Evolutionary conservation across 2,329 filamentous ascomycete species (phyloP), one percentile per base, ranked within the genome.

Genomic region (Arthrobotrys sphaeroides): DNA sequence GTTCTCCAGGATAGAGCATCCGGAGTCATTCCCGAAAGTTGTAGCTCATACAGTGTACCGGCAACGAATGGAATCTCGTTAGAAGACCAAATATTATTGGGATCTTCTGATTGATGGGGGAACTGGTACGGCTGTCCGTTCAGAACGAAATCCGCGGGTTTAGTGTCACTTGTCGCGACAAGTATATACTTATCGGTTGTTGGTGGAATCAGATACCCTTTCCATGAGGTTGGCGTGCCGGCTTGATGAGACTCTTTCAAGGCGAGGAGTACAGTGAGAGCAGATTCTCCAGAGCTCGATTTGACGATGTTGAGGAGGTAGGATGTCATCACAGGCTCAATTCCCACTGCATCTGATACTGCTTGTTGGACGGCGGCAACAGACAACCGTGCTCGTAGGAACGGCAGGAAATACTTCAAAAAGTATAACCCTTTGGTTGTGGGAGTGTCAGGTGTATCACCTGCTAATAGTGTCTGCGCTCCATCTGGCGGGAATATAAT

Each of bases 81-180:
- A 20, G 49, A 53, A 9, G 49, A 53, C 49, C 49, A 53, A n/a
- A 53, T 53, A n/a, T 53, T 53, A 12, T 18, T 18, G 16, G 49
- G 49, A n/a, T 53, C 49, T 33, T 53, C 49, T 6, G 49, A 53
- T 33, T 53, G 49, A 18, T 53, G 24, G 18, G 49, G 49, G 26
- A 53, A 53, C 3, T 24, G 36, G 49, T 33, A 53, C 13, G 49
- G 49, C 26, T 53, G 49, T 9, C 49, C 49, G 22, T 53, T 53
- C 9, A 53, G 13, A 33, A 53, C 13, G 20, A 53, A 53, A 33
- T 53, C 49, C 2, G 49, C 24, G 20, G 49, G 49, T n/a, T 36
- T 53, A 6, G 49, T 53, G 12, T 53, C 49, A 13, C 31, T 53
- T 1, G 26, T 53, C 36, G 31, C 49, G 12, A 53, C 26, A 33